These are phyloP conservation scores for Aureobasidium pullulans DNA, from an alignment of 2,329 filamentous ascomycete genomes.

Conservation along the genomic window DNA sequence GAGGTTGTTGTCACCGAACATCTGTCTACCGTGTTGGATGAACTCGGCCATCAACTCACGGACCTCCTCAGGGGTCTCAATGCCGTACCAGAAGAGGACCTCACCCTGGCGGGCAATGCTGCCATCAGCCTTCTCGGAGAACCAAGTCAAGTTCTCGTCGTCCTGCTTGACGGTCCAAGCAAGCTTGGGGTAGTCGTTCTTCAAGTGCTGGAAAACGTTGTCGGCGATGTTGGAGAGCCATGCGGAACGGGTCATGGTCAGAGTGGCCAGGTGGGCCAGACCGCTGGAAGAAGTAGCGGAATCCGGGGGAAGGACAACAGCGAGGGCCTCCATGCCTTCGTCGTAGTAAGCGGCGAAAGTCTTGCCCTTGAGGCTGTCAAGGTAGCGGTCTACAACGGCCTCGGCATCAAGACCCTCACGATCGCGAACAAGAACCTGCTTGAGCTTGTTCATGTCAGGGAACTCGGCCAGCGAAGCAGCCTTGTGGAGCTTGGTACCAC, in stretches of 20 bases:
- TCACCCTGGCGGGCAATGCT: constrained; percentile 73
- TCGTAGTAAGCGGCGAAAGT: constrained; percentile 93
- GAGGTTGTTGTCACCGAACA: constrained; percentile 84
- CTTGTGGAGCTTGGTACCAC: constrained; percentile 81
- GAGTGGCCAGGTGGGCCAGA: constrained; percentile 77
- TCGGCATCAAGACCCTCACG: constrained; percentile 73
- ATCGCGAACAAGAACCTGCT: constrained; percentile 74
- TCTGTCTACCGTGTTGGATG: constrained; percentile 69
- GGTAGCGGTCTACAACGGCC: constrained; percentile 78
- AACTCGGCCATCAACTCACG: constrained; percentile 80
- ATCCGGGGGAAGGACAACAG: constrained; percentile 71
- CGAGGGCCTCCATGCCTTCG: constrained; percentile 85
- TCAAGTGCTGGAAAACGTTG: constrained; percentile 88
- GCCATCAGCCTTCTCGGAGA: constrained; percentile 93
- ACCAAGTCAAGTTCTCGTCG: constrained; percentile 96
- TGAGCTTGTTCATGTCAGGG: constrained; percentile 66
- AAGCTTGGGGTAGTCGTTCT: constrained; percentile 85
- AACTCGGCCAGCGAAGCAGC: constrained; percentile 67
- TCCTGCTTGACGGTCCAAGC: constrained; percentile 96
- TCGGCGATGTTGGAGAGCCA: constrained; percentile 94
- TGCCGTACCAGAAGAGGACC: constrained; percentile 94
- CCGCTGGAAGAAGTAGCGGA: constrained; percentile 53
- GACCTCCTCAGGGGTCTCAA: constrained; percentile 74
- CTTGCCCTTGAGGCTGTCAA: constrained; percentile 67
- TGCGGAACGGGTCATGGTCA: constrained; percentile 87